Percentiles rank a stretch among this genome's conserved stretches.
These are phyloP conservation scores for Phaeophleospora eucalypticola DNA, from an alignment of 2,329 filamentous ascomycete genomes.

Conservation along the genomic window DNA sequence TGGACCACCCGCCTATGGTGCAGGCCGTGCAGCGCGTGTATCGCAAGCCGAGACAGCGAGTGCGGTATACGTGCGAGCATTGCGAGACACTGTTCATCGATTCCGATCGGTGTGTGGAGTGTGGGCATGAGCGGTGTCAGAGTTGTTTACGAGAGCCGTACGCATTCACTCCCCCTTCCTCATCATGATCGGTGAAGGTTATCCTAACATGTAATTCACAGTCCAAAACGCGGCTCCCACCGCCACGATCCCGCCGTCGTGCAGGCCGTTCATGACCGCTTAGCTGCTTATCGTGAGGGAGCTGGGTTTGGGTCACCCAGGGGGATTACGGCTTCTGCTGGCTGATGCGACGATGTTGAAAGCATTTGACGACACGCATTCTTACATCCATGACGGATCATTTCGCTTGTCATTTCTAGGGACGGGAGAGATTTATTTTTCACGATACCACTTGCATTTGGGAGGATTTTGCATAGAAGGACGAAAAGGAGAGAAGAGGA, in stretches of 20 bases:
- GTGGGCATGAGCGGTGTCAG: slow-evolving; percentile 57
- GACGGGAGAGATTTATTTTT: too few relatives aligned
- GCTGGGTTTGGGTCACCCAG: slow-evolving; percentile 3
- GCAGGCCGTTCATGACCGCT: slow-evolving; percentile 16
- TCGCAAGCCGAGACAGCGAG: slow-evolving; percentile 42
- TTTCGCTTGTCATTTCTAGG: too few relatives aligned
- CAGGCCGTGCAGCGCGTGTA: slow-evolving; percentile 35
- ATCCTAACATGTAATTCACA: slow-evolving; percentile 2
- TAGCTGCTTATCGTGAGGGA: slow-evolving; percentile 17
- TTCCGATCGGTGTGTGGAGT: slow-evolving; percentile 54
- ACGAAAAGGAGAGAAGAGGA: too few relatives aligned
- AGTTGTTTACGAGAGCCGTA: slow-evolving; percentile 54
- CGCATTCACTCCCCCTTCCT: slow-evolving; percentile 24
- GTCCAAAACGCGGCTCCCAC: slow-evolving; percentile 14
- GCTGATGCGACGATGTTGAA: slow-evolving; percentile 5
- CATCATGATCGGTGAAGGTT: too few relatives aligned
- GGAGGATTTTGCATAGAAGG: too few relatives aligned
- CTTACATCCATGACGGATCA: too few relatives aligned
- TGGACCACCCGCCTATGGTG: slow-evolving; percentile 14
- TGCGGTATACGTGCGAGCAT: slow-evolving; percentile 54
- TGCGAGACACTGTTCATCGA: slow-evolving; percentile 59
- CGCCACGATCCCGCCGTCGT: slow-evolving; percentile 20
- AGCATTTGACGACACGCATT: too few relatives aligned
- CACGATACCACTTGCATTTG: too few relatives aligned
- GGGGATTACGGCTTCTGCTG: slow-evolving; percentile 5